These are phyloP conservation scores for Aspergillus sp. DNA, from an alignment of 2,329 filamentous ascomycete genomes.

Conservation along the genomic window DNA sequence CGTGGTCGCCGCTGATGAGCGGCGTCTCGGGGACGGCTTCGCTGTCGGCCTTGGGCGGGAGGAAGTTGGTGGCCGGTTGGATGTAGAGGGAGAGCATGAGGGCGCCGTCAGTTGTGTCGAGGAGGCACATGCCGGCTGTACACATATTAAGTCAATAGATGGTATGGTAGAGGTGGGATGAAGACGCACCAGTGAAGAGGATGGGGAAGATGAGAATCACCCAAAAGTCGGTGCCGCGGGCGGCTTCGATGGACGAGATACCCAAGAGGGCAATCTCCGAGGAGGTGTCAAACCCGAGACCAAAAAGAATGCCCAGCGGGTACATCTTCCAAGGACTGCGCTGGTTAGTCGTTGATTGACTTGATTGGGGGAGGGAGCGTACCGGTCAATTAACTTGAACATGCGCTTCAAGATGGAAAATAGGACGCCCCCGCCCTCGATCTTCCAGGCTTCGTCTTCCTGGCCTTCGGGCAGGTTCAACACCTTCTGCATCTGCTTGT, in stretches of 20 bases:
- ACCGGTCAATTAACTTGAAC: slow-evolving; percentile 67
- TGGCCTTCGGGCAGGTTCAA: slow-evolving; percentile 49
- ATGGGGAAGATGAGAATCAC: slow-evolving; percentile 88
- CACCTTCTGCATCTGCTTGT: slow-evolving; percentile 64
- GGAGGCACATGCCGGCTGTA: slow-evolving; percentile 83
- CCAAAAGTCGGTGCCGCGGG: slow-evolving; percentile 86
- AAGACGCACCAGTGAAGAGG: slow-evolving; percentile 70
- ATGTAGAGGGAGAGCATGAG: slow-evolving; percentile 95
- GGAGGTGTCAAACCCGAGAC: slow-evolving; percentile 91
- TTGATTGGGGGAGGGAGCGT: slow-evolving; percentile 1
- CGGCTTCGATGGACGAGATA: slow-evolving; percentile 82
- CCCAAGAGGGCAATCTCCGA: slow-evolving; percentile 91
- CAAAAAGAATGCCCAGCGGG: slow-evolving; percentile 82
- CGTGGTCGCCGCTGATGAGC: slow-evolving; percentile 14
- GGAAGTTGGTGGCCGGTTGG: slow-evolving; percentile 42
- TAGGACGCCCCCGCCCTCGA: slow-evolving; percentile 75
- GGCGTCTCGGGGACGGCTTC: slow-evolving; percentile 13
- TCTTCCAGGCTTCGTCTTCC: slow-evolving; percentile 57
- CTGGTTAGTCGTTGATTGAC: background rate
- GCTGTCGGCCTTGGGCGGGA: slow-evolving; percentile 24
- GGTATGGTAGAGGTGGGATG: background rate
- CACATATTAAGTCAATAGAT: background rate
- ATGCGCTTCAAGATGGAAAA: slow-evolving; percentile 68
- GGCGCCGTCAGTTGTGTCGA: slow-evolving; percentile 89
- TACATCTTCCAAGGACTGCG: slow-evolving; percentile 84